Base-by-base conservation (phyloP, 331 rosid species). In the Saraca asoca region DNA sequence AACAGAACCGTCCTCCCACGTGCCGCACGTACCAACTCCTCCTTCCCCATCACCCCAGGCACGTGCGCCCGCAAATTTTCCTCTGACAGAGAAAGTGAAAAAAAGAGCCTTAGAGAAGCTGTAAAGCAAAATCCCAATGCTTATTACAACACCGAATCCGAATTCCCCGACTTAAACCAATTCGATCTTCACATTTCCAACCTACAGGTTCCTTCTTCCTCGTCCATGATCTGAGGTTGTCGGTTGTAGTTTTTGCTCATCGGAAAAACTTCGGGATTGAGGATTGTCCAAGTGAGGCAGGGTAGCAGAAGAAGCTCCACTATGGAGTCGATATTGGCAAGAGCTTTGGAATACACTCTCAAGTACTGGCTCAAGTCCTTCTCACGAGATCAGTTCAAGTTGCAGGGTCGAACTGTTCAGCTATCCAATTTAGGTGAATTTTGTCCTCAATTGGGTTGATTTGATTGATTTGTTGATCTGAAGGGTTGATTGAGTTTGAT, bases 361-460 rank as follows among this genome's bases (percentile, higher is more conserved):
- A 92, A 89, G 83, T 92, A 92, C 64, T 92, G 96, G 98, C 78
- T 92, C 72, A 92, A 87, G 73, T 92, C 98, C 34, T 92, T 89
- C 86, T 77, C 93, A 51, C 66, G 96, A 41, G 96, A 92, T 38
- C 98, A 92, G 84, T 92, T 92, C 85, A 89, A 92, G 84, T 70
- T 82, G 72, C 96, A 89, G 51, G 98, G 98, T 13, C 85, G 85
- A 69, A 87, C 93, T 55, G 91, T 63, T n/a, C 92, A 83, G 83
- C 96, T 92, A 12, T 92, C 89, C 54, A 89, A 85, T 79, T 64
- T 92, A 69, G 98, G 98, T 91, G 12, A 31, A 3, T 78, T 69
- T 52, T 7, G 24, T 24, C 76, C 5, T 19, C 2, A 44, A 35
- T 18, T 1, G 15, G 5, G 29, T 66, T 10, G 14, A 48, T 65